A percentile compares a stretch with the other conserved stretches of the same genome.
These are phyloP conservation scores for peach (Prunus persica) DNA, from an alignment of 306 rosid species.

Conservation along the genomic window DNA sequence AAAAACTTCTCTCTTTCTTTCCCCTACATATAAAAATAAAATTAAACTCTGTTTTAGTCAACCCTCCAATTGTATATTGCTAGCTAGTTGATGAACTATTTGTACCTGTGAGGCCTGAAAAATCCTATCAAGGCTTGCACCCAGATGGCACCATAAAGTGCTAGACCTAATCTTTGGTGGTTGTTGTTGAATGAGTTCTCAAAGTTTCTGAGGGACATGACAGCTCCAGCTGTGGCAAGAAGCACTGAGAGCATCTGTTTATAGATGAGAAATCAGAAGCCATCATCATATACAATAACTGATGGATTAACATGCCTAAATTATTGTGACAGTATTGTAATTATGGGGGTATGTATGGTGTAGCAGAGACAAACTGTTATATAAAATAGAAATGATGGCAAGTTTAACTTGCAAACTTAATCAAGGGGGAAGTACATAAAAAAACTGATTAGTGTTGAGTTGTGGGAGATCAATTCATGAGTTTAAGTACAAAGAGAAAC, in stretches of 20 bases:
- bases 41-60: background rate
- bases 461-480: background rate
- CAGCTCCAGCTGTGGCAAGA: constrained; percentile 78
- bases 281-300: background rate
- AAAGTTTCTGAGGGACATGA: constrained; percentile 68
- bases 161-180: constrained; percentile 91
- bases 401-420: background rate
- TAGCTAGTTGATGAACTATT: background rate
- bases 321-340: background rate
- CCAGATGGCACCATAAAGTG: constrained; percentile 69
- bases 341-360: background rate
- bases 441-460: background rate
- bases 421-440: background rate
- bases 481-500: background rate
- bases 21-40: constrained; percentile 43
- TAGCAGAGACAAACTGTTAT: background rate
- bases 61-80: background rate
- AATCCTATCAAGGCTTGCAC: constrained; percentile 70
- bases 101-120: constrained; percentile 86
- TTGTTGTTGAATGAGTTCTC: constrained; percentile 87
- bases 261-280: constrained; percentile 14
- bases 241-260: constrained; percentile 61
- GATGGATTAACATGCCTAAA: constrained; percentile 11
- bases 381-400: background rate
- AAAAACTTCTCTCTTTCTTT: constrained; percentile 65